phyloP scores from a whole-genome alignment of 495 filamentous ascomycete genomes.

The Lophiostoma macrostomum region DNA sequence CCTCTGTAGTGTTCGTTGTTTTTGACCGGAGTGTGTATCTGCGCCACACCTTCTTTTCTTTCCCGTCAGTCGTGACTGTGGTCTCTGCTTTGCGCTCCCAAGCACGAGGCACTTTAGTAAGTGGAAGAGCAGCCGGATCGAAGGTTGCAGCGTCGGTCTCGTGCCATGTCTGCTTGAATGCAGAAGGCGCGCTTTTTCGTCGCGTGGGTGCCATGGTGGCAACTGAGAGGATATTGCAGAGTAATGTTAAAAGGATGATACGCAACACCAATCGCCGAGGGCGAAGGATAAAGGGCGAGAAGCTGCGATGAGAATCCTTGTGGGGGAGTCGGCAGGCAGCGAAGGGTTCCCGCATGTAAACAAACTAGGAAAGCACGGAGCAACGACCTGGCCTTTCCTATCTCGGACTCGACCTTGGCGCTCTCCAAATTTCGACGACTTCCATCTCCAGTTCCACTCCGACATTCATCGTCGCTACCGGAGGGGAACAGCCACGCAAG shows the following conservation, averaged over 20 bases:
- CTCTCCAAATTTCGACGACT: no score
- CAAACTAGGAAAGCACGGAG: slow-evolving; percentile 10
- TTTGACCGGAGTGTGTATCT: slow-evolving; percentile 30
- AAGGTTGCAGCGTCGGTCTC: slow-evolving; percentile 33
- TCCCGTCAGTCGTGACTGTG: slow-evolving; percentile 27
- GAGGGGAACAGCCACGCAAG: background rate
- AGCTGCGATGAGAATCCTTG: background rate
- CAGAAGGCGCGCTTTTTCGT: slow-evolving; percentile 12
- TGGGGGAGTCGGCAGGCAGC: slow-evolving; percentile 4
- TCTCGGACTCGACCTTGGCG: no score
- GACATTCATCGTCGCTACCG: no score
- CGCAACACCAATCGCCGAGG: background rate
- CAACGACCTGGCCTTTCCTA: no score
- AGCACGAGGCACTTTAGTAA: slow-evolving; percentile 36
- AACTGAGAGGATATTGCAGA: background rate
- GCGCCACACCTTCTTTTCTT: slow-evolving; percentile 41
- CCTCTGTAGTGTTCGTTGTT: background rate
- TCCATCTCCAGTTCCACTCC: no score
- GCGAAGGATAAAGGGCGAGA: background rate
- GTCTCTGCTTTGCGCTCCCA: slow-evolving; percentile 40
- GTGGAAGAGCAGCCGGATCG: slow-evolving; percentile 31
- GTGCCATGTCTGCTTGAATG: slow-evolving; percentile 32
- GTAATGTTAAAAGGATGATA: slow-evolving; percentile 1
- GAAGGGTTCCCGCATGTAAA: background rate
- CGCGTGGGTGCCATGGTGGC: slow-evolving; percentile 26